Conservation (phyloP, 2,329 filamentous ascomycete genomes). For the Penicillium concentricum region DNA sequence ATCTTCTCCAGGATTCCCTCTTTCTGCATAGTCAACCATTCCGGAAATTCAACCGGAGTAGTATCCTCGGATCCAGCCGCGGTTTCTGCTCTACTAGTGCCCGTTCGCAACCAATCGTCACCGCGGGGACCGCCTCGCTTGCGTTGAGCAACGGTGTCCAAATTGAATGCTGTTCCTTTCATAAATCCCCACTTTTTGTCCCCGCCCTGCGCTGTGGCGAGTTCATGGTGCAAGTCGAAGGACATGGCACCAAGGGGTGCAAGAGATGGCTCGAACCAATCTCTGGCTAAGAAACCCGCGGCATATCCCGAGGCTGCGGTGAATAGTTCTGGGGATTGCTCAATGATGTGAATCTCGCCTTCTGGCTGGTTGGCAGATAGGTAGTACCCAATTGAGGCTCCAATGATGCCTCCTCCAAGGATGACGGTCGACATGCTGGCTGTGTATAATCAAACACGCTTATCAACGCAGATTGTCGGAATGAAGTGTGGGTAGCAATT, state of each 20-base stretch:
- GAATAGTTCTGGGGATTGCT: constrained; percentile 62
- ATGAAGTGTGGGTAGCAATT: background rate
- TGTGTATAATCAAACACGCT: background rate
- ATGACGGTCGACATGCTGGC: constrained; percentile 58
- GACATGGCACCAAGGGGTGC: constrained; percentile 64
- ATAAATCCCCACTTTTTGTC: constrained; percentile 59
- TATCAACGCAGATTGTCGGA: background rate
- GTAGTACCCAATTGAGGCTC: constrained; percentile 70
- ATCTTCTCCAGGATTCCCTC: constrained; percentile 62
- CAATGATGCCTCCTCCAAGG: constrained; percentile 69
- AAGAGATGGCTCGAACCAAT: constrained; percentile 66
- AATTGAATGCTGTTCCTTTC: constrained; percentile 59
- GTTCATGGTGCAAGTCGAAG: constrained; percentile 65
- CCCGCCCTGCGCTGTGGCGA: constrained; percentile 62
- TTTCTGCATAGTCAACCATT: constrained; percentile 58
- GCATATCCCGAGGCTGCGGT: constrained; percentile 72
- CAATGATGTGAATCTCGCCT: constrained; percentile 56
- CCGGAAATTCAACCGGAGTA: constrained; percentile 44
- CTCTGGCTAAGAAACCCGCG: constrained; percentile 69
- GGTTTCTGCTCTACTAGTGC: constrained; percentile 60
- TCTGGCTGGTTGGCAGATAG: constrained; percentile 49
- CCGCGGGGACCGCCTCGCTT: constrained; percentile 47
- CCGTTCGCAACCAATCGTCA: constrained; percentile 66
- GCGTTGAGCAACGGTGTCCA: constrained; percentile 41
- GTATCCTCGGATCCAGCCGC: constrained; percentile 42